These are phyloP conservation scores for Angomonas deanei DNA, from an alignment of 208 protist species.

Conservation along the genomic window DNA sequence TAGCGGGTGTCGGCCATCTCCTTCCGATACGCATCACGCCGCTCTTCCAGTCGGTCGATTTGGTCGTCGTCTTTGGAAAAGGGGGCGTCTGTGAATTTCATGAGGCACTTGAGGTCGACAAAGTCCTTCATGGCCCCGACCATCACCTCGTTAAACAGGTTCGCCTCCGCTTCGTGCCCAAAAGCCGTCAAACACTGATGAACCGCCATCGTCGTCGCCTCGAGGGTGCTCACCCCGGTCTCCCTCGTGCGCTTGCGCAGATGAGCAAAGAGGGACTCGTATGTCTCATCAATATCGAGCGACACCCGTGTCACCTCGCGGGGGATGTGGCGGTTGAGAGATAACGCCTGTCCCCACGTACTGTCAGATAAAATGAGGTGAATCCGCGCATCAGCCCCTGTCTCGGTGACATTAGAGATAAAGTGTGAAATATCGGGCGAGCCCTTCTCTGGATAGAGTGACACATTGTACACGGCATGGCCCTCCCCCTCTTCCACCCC, in stretches of 20 bases:
- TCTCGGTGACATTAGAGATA: conserved; percentile 5
- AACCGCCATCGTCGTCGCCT: conserved; percentile 77
- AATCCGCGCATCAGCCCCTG: conserved; percentile 10
- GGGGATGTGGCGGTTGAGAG: conserved; percentile 67
- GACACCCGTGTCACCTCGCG: conserved; percentile 45
- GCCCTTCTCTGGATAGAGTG: conserved; percentile 39
- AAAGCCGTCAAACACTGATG: conserved; percentile 47
- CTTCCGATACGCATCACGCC: conserved; percentile 34
- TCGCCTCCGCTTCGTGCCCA: conserved; percentile 15
- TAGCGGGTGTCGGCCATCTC: conserved; percentile 26
- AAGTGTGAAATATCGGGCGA: conserved; percentile 19
- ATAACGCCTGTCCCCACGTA: conserved; percentile 77
- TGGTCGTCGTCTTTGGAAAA: conserved; percentile 23
- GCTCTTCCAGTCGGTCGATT: conserved; percentile 27
- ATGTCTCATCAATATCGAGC: conserved; percentile 38
- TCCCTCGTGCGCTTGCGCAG: conserved; percentile 69
- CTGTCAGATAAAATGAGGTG: conserved; percentile 72
- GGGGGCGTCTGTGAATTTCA: conserved; percentile 54
- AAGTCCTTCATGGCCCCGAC: conserved; percentile 63
- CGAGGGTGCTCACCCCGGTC: conserved; percentile 70
- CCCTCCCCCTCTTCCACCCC: neutral
- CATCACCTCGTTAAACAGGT: conserved; percentile 9
- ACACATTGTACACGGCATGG: conserved; percentile 18
- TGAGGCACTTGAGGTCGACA: conserved; percentile 63
- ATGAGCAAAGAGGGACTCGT: conserved; percentile 58